Conservation (phyloP, 2,329 filamentous ascomycete species). For the Leptographium radiaticola region DNA sequence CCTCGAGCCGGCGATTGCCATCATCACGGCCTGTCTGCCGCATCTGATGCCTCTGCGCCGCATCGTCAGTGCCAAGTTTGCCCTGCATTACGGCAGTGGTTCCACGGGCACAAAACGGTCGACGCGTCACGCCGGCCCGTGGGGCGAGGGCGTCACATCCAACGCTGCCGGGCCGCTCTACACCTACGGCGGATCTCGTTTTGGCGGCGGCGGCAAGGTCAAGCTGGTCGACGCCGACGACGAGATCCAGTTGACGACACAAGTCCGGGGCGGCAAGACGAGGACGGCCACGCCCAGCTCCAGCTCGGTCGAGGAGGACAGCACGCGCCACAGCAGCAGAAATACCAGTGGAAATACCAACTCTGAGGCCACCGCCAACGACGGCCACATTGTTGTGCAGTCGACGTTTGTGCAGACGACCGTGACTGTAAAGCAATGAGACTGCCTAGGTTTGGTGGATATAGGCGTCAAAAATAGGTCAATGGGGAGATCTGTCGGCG, state of each 20-base stretch:
- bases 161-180: background rate
- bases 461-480: too few relatives aligned
- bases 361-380: background rate
- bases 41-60: conserved; percentile 24
- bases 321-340: background rate
- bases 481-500: too few relatives aligned
- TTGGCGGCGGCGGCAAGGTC: background rate
- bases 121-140: background rate
- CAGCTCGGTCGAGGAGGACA: background rate
- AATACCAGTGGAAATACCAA: too few relatives aligned
- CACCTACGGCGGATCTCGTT: background rate
- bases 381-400: background rate
- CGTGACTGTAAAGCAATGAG: too few relatives aligned
- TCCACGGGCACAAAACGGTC: background rate
- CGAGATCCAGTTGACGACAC: background rate
- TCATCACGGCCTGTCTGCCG: conserved; percentile 28
- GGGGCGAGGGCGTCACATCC: background rate
- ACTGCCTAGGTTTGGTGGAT: too few relatives aligned
- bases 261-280: too few relatives aligned
- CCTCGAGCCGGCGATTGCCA: conserved; percentile 21
- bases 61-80: background rate
- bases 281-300: background rate
- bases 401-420: background rate
- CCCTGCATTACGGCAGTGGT: background rate
- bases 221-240: background rate